Evolutionary conservation across 1,284 basidiomycete genomes (phyloP).

Genomic region (Wallemia mellicola): DNA sequence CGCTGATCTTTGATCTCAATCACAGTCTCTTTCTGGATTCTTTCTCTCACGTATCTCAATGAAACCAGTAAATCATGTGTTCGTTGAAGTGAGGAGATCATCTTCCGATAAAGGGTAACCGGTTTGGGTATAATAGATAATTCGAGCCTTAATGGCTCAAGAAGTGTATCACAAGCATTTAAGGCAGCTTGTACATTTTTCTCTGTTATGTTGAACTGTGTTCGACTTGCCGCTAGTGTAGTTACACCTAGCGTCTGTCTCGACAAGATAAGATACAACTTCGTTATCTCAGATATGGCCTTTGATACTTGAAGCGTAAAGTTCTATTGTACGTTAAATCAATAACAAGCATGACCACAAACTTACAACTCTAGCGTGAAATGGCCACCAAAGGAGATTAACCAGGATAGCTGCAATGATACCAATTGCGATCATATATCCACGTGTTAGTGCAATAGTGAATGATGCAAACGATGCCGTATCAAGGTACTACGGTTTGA

Average conservation of each 20-base stretch:
- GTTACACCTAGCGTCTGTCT: not conserved
- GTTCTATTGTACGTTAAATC: not conserved
- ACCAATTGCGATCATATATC: not conserved
- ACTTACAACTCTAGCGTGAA: not conserved
- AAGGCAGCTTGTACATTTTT: not conserved
- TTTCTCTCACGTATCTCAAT: not conserved
- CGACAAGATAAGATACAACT: not conserved
- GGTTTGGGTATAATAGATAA: not conserved
- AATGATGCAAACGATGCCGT: not conserved
- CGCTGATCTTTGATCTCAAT: not conserved
- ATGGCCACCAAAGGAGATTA: not conserved
- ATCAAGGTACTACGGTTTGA: not conserved
- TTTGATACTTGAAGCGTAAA: not conserved
- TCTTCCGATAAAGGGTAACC: not conserved
- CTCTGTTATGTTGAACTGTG: not conserved
- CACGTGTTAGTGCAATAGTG: not conserved
- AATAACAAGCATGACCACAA: not conserved
- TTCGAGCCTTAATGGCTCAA: not conserved
- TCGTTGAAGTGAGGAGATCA: not conserved
- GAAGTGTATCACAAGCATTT: not conserved
- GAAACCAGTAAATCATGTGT: not conserved
- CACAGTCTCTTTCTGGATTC: not conserved
- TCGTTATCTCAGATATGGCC: not conserved
- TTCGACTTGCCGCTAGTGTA: not conserved
- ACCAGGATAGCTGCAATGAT: not conserved